Evolutionary conservation across 768 basidiomycete genomes (phyloP).

Genomic region (Rhodosporidiobolus odoratus): DNA sequence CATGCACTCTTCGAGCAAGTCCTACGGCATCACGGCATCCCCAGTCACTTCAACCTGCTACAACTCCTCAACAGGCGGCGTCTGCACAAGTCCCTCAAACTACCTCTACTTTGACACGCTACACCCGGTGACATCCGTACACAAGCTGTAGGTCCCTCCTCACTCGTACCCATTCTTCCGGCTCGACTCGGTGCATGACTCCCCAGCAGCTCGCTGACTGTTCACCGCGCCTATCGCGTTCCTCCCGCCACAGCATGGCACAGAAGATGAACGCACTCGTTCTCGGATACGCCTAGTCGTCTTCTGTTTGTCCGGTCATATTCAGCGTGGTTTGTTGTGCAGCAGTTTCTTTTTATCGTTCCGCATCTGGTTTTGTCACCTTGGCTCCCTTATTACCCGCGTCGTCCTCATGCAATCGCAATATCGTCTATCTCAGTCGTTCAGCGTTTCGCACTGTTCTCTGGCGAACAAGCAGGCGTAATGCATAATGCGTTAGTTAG

Average conservation of each 20-base stretch:
- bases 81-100: conserved; percentile 22
- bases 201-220: too few species aligned
- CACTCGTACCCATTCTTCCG: neutral
- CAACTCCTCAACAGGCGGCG: conserved; percentile 6
- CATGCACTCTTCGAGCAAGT: conserved; percentile 1
- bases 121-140: conserved; percentile 26
- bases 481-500: too few species aligned
- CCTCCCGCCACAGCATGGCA: conserved; percentile 14
- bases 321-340: too few species aligned
- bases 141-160: conserved; percentile 5
- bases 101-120: conserved; percentile 37
- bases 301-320: neutral
- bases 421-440: too few species aligned
- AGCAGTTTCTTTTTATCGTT: too few species aligned
- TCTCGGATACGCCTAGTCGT: neutral
- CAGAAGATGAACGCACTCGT: conserved; percentile 28
- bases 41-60: conserved; percentile 19
- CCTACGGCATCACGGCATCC: conserved; percentile 12
- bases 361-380: too few species aligned
- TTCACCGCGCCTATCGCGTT: neutral
- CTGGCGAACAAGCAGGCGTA: too few species aligned
- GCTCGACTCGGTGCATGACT: too few species aligned
- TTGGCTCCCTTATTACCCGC: too few species aligned
- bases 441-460: too few species aligned
- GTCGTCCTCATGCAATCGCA: too few species aligned